Evolutionary conservation across 192 early-diverging fungal species (phyloP).

Genomic region (Phycomyces blakesleeanus): DNA sequence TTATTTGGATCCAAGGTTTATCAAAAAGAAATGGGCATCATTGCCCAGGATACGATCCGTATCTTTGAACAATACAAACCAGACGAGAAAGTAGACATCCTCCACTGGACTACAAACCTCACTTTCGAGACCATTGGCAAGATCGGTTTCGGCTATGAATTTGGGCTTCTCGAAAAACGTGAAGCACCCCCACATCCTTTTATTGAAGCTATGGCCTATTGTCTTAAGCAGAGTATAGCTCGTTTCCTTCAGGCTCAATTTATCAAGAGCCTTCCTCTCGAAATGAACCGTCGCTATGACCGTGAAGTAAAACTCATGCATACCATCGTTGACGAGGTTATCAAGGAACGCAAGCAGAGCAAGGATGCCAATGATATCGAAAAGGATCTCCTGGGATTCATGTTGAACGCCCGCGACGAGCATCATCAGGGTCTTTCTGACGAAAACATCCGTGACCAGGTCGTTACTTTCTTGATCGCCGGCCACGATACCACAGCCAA

Average conservation of each 20-base stretch:
- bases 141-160: slow-evolving; percentile 56
- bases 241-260: slow-evolving; percentile 13
- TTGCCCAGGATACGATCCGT: slow-evolving; percentile 27
- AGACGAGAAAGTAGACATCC: slow-evolving; percentile 35
- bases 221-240: slow-evolving; percentile 10
- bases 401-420: slow-evolving; percentile 45
- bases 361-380: slow-evolving; percentile 29
- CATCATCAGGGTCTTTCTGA: slow-evolving; percentile 36
- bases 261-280: slow-evolving; percentile 41
- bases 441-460: slow-evolving; percentile 54
- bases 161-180: slow-evolving; percentile 27
- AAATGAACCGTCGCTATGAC: slow-evolving; percentile 40
- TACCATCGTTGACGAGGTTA: slow-evolving; percentile 42
- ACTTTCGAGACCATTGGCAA: slow-evolving; percentile 57
- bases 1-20: no score
- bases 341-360: slow-evolving; percentile 36
- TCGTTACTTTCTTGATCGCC: slow-evolving; percentile 58
- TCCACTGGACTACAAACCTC: slow-evolving; percentile 50
- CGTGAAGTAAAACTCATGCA: slow-evolving; percentile 37
- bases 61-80: slow-evolving; percentile 34
- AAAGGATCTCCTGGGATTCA: slow-evolving; percentile 51
- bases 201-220: slow-evolving; percentile 34
- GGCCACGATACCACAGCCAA: slow-evolving; percentile 40
- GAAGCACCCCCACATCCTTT: slow-evolving; percentile 30
- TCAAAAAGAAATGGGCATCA: slow-evolving; percentile 41